Percentiles rank a stretch among this genome's conserved stretches.
These are phyloP conservation scores for Fraxinus xanthoxyloides DNA, from an alignment of 305 asterid species.

Conservation along the genomic window DNA sequence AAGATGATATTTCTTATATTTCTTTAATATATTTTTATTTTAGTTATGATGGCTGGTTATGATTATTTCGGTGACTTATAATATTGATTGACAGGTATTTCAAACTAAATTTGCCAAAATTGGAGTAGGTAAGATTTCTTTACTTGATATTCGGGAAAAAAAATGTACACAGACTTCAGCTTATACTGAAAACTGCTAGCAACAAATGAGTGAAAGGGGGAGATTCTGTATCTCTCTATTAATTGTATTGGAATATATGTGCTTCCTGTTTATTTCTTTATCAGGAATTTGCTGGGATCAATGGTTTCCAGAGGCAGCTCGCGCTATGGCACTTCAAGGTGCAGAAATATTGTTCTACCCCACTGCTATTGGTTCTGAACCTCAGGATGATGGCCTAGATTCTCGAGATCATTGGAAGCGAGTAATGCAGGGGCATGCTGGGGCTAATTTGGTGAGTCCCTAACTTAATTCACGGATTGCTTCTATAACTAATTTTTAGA, in stretches of 20 bases:
- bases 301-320: slow-evolving; percentile 99
- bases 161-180: neutral
- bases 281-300: slow-evolving; percentile 98
- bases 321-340: slow-evolving; percentile 98
- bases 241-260: neutral
- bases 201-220: neutral
- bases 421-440: slow-evolving; percentile 99
- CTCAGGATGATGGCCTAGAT: slow-evolving; percentile 90
- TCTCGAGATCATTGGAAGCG: slow-evolving; percentile 96
- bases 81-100: slow-evolving; percentile 62
- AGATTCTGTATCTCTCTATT: neutral
- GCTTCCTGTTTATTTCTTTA: slow-evolving; percentile 4
- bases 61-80: slow-evolving; percentile 21
- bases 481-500: neutral
- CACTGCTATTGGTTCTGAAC: slow-evolving; percentile 97
- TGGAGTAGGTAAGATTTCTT: slow-evolving; percentile 74
- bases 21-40: slow-evolving; percentile 7
- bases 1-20: neutral
- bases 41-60: slow-evolving; percentile 17
- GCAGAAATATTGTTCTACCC: slow-evolving; percentile 94
- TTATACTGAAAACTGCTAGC: neutral
- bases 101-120: slow-evolving; percentile 88
- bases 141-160: neutral
- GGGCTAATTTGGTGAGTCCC: slow-evolving; percentile 80
- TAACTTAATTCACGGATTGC: neutral